Base-by-base conservation (phyloP, 2,329 filamentous ascomycete genomes). In the Cladophialophora psammophila region DNA sequence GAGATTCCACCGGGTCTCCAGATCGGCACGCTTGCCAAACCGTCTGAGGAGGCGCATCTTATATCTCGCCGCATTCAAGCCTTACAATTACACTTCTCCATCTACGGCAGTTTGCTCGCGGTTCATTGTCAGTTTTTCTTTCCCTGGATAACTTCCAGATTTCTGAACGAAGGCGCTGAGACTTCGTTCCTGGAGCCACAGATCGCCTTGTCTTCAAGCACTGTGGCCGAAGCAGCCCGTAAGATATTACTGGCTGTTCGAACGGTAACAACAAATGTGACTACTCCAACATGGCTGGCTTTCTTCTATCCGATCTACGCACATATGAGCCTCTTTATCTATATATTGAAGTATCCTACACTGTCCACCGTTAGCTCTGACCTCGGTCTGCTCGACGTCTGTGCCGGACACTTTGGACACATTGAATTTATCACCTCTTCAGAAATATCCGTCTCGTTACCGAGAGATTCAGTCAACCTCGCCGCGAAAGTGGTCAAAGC, bases 241-340 rank as follows among this genome's bases (percentile, higher is more conserved):
- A 65, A 65, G 56, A 65, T 65, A 31, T 56, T 65, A 56, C 57
- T 60, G 8, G 63, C 63, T n/a, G 20, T 61, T 60, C 42, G 57
- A 31, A 35, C 45, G 31, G 53, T 60, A 13, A 55, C 42, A 13
- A 20, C 48, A 15, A 61, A 34, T 38, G 35, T 31, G 18, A 34
- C 32, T 31, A 60, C 63, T 32, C 63, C 63, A 13, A 55, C 56
- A 34, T 65, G 63, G 57, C 52, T 65, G 56, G 56, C 57, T n/a
- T 60, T 65, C 45, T 55, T 45, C 56, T 65, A 65, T 61, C 63
- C 63, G 15, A 60, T 60, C 8, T 55, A 60, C 32, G 63, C 56
- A 45, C 18, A 35, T 38, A 35, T 65, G 45, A 65, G 52, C 45
- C 38, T 65, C 8, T 65, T 65, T 58, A 53, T 65, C 31, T 40